Base-by-base conservation (phyloP, 768 basidiomycete species). In the Phylloporus rhodoxanthus region DNA sequence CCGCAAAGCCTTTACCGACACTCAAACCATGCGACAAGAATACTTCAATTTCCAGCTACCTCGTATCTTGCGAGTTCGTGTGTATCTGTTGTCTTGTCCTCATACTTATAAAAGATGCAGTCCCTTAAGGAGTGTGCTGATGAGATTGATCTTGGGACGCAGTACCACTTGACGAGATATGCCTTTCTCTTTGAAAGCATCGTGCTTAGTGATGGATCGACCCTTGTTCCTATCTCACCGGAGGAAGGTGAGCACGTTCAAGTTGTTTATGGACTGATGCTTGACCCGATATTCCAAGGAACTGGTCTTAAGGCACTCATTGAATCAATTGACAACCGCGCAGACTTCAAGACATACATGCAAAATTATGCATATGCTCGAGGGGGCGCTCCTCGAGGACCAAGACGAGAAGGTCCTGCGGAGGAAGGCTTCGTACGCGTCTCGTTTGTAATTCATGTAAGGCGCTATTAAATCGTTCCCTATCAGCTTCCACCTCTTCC, bases 41-140 rank as follows among this genome's bases (percentile, higher is more conserved):
- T 98, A 97, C 67, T 99, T 96, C 70, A 95, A 97, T 66, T 88
- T 95, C 62, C 95, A 97, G 61, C 72, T 97, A 34, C 96, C 96
- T 47, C 85, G 92, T 57, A 89, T 97, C 50, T 69, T 99, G 33
- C 79, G 96, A 45, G 93, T 94, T 64, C 63, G 88, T 77, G n/a
- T 36, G n/a, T 36, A 29, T 47, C 26, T 33, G 38, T 39, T 10
- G 33, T 11, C 28, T 7, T 40, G 25, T 50, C 28, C 14, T 51
- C 20, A 7, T 44, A 29, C 54, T 58, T 17, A 66, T 48, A 33
- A 40, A 33, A 19, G 30, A 45, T 50, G 49, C 42, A 92, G 91
- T 79, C 88, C 19, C 73, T 99, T 51, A 98, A 98, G 66, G 93
- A 97, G 65, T 91, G 91, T 59, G 81, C 89, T 21, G 95, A 97